Conservation (phyloP, 2,329 filamentous ascomycete genomes). For the Trichoderma pleuroti region DNA sequence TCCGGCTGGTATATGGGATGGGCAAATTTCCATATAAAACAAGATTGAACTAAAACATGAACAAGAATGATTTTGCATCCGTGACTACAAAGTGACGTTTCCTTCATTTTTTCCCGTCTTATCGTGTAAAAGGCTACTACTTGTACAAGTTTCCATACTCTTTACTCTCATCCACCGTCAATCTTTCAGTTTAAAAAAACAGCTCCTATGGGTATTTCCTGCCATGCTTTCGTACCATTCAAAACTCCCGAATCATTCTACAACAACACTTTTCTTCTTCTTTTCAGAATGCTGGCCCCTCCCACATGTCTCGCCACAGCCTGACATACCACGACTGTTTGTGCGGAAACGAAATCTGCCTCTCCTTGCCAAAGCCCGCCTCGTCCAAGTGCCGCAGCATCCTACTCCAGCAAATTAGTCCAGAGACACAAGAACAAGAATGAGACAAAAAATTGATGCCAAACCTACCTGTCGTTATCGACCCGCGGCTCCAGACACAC, state of each 20-base stretch:
- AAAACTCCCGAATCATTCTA: background rate
- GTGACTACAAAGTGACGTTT: background rate
- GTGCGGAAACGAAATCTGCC: constrained; percentile 81
- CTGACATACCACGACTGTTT: constrained; percentile 89
- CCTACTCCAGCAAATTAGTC: constrained; percentile 1
- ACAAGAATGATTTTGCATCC: no score
- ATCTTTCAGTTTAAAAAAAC: background rate
- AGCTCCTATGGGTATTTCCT: constrained; percentile 3
- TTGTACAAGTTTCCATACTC: background rate
- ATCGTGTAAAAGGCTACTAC: background rate
- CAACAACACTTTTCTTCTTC: background rate
- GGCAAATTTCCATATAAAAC: background rate
- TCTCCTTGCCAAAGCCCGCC: constrained; percentile 80
- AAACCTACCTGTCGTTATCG: constrained; percentile 77
- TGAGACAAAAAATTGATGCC: no score
- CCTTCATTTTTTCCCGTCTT: background rate
- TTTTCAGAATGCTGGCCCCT: constrained; percentile 57
- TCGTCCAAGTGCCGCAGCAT: constrained; percentile 60
- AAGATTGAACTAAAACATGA: background rate
- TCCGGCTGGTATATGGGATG: background rate
- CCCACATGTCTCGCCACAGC: constrained; percentile 75
- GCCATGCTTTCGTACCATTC: background rate
- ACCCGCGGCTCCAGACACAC: constrained; percentile 86
- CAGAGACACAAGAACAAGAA: no score
- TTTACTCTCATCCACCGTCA: background rate